Evolutionary conservation across 768 basidiomycete species (phyloP), one percentile per base, ranked within the genome.

Genomic region (Mycena indigotica): DNA sequence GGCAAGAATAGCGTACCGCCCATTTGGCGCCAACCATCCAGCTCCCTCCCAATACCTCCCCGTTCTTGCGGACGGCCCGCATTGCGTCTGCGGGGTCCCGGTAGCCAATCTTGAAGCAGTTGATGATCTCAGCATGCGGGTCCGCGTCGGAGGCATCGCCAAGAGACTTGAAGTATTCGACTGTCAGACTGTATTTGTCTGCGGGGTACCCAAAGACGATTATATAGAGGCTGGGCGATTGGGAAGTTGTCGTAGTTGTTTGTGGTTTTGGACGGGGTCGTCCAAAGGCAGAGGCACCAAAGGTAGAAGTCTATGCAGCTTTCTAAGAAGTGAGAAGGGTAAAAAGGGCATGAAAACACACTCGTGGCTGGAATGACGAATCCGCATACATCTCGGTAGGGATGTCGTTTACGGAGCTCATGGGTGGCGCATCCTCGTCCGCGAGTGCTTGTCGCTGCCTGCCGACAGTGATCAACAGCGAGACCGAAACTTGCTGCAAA

Each of bases 21-120:
- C 87, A 91, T 70, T 93, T 93, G 39, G 84, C 85, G 13, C 93
- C 93, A 30, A 95, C 75, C 92, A 95, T 95, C 79, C 84, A 91
- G 48, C 78, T 80, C 3, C 88, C 88, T 12, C 80, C 74, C 21
- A 95, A 67, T 2, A 94, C 73, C 50, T 95, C 92, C 2, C 93
- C 93, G 62, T 88, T 95, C 72, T 89, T 89, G 50, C 90, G 77
- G 16, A 93, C 84, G 2, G 92, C 91, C 12, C 93, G 78, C 60
- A 90, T 71, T 0, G 92, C 93, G 56, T 93, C 90, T 23, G 82
- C 86, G 6, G 84, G 74, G 58, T 89, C 84, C 39, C 73, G 71
- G 66, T 87, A 95, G 2, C 89, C 89, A 52, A 95, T 86, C 51
- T 81, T 82, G 71, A 95, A 92, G 74, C 90, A 93, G 69, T 95